Evolutionary conservation across 768 basidiomycete species (phyloP), one percentile per base, ranked within the genome.

Genomic region (Russula sp.): DNA sequence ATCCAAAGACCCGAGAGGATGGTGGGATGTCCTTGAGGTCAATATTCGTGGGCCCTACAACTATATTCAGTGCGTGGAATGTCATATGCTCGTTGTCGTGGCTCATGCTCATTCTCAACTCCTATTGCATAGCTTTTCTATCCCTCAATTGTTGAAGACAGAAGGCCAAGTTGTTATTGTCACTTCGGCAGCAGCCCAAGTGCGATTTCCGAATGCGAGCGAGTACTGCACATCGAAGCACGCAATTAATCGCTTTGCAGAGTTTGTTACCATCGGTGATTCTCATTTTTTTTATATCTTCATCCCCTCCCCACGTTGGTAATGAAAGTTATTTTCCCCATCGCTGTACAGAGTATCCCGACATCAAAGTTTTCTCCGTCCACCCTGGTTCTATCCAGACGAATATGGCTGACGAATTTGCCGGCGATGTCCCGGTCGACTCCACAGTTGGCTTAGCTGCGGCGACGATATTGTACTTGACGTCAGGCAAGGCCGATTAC

Each of bases 211-310:
- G 7, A 39, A 22, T 22, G 20, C 22, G 51, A 53, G 51, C 22
- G 51, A 53, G 20, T 53, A 42, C 22, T 49, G 35, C 48, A 35
- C 10, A 25, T 60, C 59, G 16, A 60, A 60, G 43, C 32, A 32
- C 18, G 50, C 45, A 1, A 6, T 60, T 7, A 13, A 36, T 35
- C 43, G 59, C 9, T 32, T 60, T 16, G 36, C 39, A 2, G 59
- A 60, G n/a, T 48, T 54, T 35, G 22, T 59, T 29, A 20, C 29
- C 5, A 29, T 64, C 16, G 61, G 61, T 63, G 5, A 54, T 7
- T 35, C 7, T 35, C 8, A 8, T 8, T 8, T 18, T 1, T 2
- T 29, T 18, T 25, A 14, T 16, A 5, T 13, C 9, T 16, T 13
- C 36, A 7, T 3, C 29, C 10, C 38, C 22, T 4, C 3, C 25